These are phyloP conservation scores for Tuber aestivum DNA, from an alignment of 495 filamentous ascomycete species.

Conservation along the genomic window DNA sequence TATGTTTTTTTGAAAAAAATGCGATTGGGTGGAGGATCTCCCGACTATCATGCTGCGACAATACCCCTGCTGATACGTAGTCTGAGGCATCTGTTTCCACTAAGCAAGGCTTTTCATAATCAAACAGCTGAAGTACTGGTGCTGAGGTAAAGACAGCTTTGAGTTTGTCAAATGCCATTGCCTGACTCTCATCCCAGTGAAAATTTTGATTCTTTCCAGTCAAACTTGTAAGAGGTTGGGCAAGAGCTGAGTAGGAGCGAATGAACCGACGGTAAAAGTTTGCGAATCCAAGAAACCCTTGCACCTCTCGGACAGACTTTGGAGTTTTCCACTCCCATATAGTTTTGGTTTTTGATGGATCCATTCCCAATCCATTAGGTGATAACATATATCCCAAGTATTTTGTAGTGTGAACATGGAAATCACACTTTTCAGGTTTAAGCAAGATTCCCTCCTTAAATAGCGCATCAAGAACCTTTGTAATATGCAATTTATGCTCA, in stretches of 20 bases:
- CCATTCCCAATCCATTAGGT: background rate
- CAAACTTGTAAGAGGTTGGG: too few relatives aligned
- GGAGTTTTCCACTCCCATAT: background rate
- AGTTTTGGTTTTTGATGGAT: background rate
- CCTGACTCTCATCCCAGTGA: too few relatives aligned
- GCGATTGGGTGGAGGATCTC: too few relatives aligned
- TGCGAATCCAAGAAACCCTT: background rate
- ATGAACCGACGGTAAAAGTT: background rate
- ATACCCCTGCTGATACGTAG: too few relatives aligned
- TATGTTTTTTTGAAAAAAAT: conserved; percentile 13
- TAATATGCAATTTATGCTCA: conserved; percentile 7
- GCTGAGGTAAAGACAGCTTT: too few relatives aligned
- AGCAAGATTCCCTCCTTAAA: background rate
- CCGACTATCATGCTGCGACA: too few relatives aligned
- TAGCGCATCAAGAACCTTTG: background rate
- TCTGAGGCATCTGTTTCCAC: background rate
- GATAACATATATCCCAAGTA: conserved; percentile 3
- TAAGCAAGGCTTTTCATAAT: background rate
- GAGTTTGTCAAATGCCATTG: too few relatives aligned
- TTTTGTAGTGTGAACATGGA: background rate
- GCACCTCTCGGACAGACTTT: background rate
- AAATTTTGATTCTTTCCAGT: too few relatives aligned
- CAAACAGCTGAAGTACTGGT: too few relatives aligned
- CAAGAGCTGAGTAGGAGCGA: too few relatives aligned
- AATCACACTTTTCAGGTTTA: conserved; percentile 15